Base-by-base conservation (phyloP, 768 basidiomycete genomes). In the Trametes villosa region DNA sequence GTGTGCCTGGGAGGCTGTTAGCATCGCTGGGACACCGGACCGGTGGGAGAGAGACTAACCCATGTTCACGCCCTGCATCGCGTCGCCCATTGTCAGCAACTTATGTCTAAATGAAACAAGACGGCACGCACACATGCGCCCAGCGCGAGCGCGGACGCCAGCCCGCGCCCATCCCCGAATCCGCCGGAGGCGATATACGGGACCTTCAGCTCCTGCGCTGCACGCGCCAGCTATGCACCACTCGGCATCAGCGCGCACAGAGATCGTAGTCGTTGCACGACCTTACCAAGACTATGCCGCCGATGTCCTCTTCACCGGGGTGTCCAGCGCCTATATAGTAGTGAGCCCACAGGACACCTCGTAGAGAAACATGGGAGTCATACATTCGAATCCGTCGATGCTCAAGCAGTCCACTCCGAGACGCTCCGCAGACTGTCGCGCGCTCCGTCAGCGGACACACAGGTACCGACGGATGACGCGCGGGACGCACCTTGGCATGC, bases 181-280 rank as follows among this genome's bases (percentile, higher is more conserved):
- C 96, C 96, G 5, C 96, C 96, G 2, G 92, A 94, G 0, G 96
- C 94, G 57, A 97, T 85, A 71, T 86, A 98, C 2, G 96, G 96
- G 36, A 89, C 77, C 50, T 86, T 86, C 50, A 97, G 78, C 64
- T 96, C 92, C 65, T 90, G 83, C 2, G 88, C 91, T 1, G 95
- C 93, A 53, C 93, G 83, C 2, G 95, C 94, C 47, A 97, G 81
- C 92, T 94, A n/a, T 12, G 26, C 48, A 51, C 33, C 13, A 64
- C 52, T 17, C 45, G 8, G 22, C 33, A 48, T 54, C 29, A 56
- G 49, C n/a, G 18, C 46, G 48, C 34, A 26, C 24, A 34, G 31
- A 24, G 17, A 27, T 34, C 6, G 6, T 40, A 57, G 72, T 47
- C n/a, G 26, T 12, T 13, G 20, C 12, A 9, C 2, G 20, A 18